Base-by-base conservation (phyloP, 768 basidiomycete genomes). In the Termitomyces sp. region DNA sequence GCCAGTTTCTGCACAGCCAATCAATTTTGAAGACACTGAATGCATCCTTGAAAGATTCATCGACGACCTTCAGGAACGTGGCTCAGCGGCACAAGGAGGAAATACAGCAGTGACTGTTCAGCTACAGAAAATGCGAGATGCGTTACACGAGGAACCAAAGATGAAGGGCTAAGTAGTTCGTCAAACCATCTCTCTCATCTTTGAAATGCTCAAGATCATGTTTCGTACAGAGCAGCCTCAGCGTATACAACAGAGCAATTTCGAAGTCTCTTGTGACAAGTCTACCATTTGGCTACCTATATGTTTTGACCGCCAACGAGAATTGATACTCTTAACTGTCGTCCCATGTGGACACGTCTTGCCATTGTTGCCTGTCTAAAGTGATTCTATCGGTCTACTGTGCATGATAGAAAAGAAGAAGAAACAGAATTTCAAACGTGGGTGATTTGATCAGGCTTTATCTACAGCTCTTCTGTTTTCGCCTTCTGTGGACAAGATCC, bases 71-170 rank as follows among this genome's bases (percentile, higher is more conserved):
- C 74, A 80, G 61, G 67, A 71, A 4, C 73, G 80, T 20, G 77
- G 75, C 53, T 70, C 75, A 4, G 72, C 77, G 18, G 70, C 78
- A 0, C 79, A 82, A 55, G 78, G 81, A 10, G 77, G 78, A 3
- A 82, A 82, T 59, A 76, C 77, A 0, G 76, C 83, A 5, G 81
- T 83, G 46, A 83, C 77, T 0, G 82, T 83, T 5, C 84, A 85
- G 63, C 72, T 86, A 22, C 77, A 81, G 64, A 86, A 86, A 65
- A 68, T 86, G 50, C 72, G 72, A 46, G 73, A 74, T 52, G 82
- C 84, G 4, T 65, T 85, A 58, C 75, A 76, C 51, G 80, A 83
- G 59, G 78, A 84, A 61, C 69, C 77, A 29, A 73, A 74, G 56
- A 56, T 58, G 49, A 72, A 68, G 59, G 65, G 66, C 3, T 53